Conservation (phyloP, 2,329 filamentous ascomycete species). For the Monosporascus sp. region DNA sequence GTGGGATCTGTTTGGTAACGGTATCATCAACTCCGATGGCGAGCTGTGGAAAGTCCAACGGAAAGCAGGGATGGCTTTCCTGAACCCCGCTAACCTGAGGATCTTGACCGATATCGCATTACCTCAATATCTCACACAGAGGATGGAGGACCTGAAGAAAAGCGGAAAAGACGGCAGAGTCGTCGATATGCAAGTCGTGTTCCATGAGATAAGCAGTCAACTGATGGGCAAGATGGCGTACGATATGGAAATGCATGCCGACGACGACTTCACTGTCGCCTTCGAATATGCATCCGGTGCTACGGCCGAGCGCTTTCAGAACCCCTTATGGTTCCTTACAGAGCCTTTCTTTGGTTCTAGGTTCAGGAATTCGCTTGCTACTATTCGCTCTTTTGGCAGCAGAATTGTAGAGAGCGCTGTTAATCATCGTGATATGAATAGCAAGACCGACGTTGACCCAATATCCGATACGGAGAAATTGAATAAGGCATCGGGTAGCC, state of each 20-base stretch:
- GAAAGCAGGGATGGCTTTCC: conserved; percentile 55
- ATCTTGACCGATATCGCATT: conserved; percentile 52
- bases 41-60: conserved; percentile 58
- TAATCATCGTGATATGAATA: conserved; percentile 28
- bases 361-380: conserved; percentile 43
- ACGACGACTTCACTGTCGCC: conserved; percentile 53
- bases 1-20: conserved; percentile 58
- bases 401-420: conserved; percentile 52
- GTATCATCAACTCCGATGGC: conserved; percentile 63
- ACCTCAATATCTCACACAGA: conserved; percentile 45
- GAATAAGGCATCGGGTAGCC: conserved; percentile 43
- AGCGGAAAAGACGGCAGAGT: conserved; percentile 20
- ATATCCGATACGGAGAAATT: conserved; percentile 21
- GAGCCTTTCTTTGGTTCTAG: conserved; percentile 45
- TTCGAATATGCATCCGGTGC: conserved; percentile 59
- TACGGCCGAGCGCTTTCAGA: conserved; percentile 59
- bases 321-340: conserved; percentile 56
- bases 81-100: conserved; percentile 52
- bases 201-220: conserved; percentile 60
- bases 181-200: conserved; percentile 53
- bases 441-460: conserved; percentile 6
- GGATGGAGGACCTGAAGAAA: conserved; percentile 31
- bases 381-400: conserved; percentile 50
- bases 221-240: conserved; percentile 66
- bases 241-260: conserved; percentile 60